Conservation (phyloP, 768 basidiomycete species). For the Antrodiella citrinella region DNA sequence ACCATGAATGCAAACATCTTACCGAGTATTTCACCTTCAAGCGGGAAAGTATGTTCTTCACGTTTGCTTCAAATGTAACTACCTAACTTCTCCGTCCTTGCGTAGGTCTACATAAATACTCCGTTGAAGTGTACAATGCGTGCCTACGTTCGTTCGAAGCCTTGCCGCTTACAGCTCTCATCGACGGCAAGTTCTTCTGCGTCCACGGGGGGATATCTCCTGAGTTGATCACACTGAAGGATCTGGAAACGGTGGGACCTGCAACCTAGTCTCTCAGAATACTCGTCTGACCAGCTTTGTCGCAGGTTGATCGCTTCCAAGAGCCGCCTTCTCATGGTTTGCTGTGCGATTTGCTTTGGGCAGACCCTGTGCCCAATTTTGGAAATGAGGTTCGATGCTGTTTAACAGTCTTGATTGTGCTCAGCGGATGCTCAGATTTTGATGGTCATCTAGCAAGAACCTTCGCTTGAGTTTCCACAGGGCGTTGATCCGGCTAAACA, state of each 20-base stretch:
- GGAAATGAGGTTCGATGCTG: constrained; percentile 53
- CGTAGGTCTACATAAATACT: constrained; percentile 86
- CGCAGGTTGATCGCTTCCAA: constrained; percentile 84
- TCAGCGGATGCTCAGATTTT: too few species aligned
- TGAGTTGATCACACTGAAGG: constrained; percentile 69
- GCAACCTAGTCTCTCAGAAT: not conserved
- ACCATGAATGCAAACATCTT: constrained; percentile 95
- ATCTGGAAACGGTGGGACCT: constrained; percentile 53
- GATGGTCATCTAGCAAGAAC: constrained; percentile 13
- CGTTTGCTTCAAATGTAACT: not conserved
- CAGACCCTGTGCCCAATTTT: constrained; percentile 86
- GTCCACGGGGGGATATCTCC: constrained; percentile 96
- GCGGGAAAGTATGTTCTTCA: constrained; percentile 69
- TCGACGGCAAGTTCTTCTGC: constrained; percentile 95
- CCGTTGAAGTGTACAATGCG: constrained; percentile 78
- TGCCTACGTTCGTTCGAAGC: constrained; percentile 87
- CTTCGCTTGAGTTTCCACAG: constrained; percentile 18
- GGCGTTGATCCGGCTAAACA: constrained; percentile 48
- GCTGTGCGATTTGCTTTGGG: constrained; percentile 93
- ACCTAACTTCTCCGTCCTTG: not conserved
- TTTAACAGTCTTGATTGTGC: too few species aligned
- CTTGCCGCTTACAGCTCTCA: constrained; percentile 83
- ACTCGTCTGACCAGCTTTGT: too few species aligned
- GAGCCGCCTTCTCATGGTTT: constrained; percentile 91
- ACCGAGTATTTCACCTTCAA: constrained; percentile 99